These are phyloP conservation scores for Magnaporthiopsis incrustans DNA, from an alignment of 2,329 filamentous ascomycete genomes.

Conservation along the genomic window DNA sequence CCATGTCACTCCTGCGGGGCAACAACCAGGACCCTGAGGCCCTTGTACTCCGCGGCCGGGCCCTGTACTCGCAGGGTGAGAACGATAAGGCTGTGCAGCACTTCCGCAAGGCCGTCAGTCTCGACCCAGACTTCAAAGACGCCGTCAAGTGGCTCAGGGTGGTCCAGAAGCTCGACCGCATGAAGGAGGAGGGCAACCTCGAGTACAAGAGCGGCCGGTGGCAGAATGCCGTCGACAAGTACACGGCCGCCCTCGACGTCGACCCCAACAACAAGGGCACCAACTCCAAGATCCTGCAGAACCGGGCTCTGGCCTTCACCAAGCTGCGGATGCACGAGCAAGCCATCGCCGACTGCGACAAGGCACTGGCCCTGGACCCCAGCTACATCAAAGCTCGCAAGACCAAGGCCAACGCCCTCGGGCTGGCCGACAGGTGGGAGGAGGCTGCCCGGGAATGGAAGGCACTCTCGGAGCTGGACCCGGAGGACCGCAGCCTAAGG, in stretches of 20 bases:
- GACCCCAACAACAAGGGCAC: constrained; percentile 85
- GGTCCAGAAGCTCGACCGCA: constrained; percentile 85
- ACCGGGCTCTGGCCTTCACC: constrained; percentile 77
- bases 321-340: constrained; percentile 77
- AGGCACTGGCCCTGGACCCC: constrained; percentile 74
- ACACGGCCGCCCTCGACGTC: constrained; percentile 72
- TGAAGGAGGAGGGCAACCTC: constrained; percentile 87
- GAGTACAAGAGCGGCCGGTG: constrained; percentile 83
- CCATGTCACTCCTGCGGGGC: constrained; percentile 74
- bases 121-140: constrained; percentile 85
- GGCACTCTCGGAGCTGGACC: constrained; percentile 72
- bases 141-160: constrained; percentile 83
- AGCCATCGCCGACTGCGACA: constrained; percentile 80
- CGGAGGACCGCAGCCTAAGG: constrained; percentile 68
- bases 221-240: constrained; percentile 75
- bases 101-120: constrained; percentile 80
- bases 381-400: constrained; percentile 85
- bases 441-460: constrained; percentile 87
- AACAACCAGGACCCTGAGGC: constrained; percentile 94
- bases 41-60: constrained; percentile 77
- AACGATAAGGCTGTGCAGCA: constrained; percentile 92
- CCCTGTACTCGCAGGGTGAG: constrained; percentile 84
- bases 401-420: constrained; percentile 85
- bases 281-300: constrained; percentile 91
- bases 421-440: constrained; percentile 83